Evolutionary conservation across 306 rosid species (phyloP).

Genomic region (Vigna hirtella): DNA sequence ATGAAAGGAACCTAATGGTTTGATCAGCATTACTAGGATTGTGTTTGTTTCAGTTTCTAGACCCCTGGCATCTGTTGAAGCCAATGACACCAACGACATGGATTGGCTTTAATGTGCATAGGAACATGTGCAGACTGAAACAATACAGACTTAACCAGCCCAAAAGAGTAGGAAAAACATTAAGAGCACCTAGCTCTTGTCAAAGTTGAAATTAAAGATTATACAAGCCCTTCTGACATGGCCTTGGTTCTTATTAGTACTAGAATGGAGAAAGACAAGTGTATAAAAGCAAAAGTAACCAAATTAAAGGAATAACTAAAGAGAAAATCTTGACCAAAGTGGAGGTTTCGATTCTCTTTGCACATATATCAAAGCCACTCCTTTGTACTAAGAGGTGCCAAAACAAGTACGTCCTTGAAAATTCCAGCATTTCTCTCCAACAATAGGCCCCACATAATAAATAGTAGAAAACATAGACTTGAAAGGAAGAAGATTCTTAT

Average conservation of each 20-base stretch:
- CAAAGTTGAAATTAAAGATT: slow-evolving; percentile 14
- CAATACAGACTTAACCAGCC: background rate
- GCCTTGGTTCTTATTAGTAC: slow-evolving; percentile 22
- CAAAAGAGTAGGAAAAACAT: background rate
- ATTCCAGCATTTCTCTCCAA: slow-evolving; percentile 30
- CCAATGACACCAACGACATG: too few species aligned
- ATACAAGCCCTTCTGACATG: background rate
- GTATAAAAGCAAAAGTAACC: slow-evolving; percentile 8
- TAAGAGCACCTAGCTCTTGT: background rate
- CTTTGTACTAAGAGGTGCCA: slow-evolving; percentile 2
- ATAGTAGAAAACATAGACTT: slow-evolving; percentile 12
- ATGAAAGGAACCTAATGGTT: slow-evolving; percentile 3
- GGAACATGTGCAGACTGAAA: background rate
- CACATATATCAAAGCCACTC: slow-evolving; percentile 3
- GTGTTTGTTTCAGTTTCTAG: too few species aligned
- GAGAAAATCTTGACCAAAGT: background rate
- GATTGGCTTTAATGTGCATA: too few species aligned
- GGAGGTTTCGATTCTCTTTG: slow-evolving; percentile 4
- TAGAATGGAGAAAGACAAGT: slow-evolving; percentile 33
- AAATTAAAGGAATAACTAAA: background rate
- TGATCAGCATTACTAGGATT: background rate
- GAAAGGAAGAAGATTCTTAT: too few species aligned
- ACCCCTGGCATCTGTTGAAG: too few species aligned
- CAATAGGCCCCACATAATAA: slow-evolving; percentile 7
- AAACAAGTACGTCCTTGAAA: slow-evolving; percentile 30